Evolutionary conservation across 148 eudicot species (phyloP), one percentile per base, ranked within the genome.

Genomic region (Simmondsia chinensis): DNA sequence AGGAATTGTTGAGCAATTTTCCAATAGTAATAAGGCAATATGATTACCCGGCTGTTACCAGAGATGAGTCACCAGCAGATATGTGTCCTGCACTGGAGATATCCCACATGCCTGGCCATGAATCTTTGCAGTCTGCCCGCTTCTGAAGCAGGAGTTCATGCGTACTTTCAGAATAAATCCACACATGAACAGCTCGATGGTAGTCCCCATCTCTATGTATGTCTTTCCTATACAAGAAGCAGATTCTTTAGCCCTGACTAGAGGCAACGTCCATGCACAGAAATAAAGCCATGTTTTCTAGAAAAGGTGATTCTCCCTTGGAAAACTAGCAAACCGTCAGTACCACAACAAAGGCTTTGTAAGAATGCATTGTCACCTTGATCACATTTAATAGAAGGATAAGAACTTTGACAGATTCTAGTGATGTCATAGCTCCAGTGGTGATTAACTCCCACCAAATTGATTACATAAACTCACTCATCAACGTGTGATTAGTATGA

Each of bases 11-110:
- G n/a, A n/a, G n/a, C 19, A 23, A 43, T n/a, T 43, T 13, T 9
- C 17, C 16, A 41, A 43, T 6, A 20, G 14, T 9, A 25, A 33
- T 6, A 26, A 23, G 34, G 17, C 7, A 19, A 5, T 33, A 30
- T 38, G 11, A 9, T 49, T 53, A 88, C 97, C 91, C 81, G 51
- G 93, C 97, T 22, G 95, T 37, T 43, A 76, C 42, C 64, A 89
- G 95, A 49, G 95, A 84, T 45, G 93, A 77, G 54, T 84, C 93
- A 25, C 97, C 95, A 52, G 97, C 95, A 54, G 93, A 78, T 63
- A 89, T 76, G 63, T 89, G 97, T 52, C 97, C 97, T 37, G 97
- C 97, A 65, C 97, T 89, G 42, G 97, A 89, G 37, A 84, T 74
- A 62, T 89, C 97, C 97, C 97, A 89, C 55, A 58, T 60, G 14